Base-by-base conservation (phyloP, 192 early-diverging fungal species). In the Backusella luteola region DNA sequence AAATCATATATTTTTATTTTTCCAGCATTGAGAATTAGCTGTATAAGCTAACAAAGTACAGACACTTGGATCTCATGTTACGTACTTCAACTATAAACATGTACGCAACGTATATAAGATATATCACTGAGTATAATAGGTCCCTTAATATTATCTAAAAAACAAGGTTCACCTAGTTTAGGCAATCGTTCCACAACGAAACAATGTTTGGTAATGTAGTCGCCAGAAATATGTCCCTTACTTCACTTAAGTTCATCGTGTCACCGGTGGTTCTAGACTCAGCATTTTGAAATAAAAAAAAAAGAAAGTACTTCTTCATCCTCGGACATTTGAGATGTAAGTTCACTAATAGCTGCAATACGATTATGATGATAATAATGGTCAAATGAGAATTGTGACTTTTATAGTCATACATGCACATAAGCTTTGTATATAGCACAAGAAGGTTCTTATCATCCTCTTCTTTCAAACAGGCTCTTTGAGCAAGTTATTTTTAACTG, bases 201-300 rank as follows among this genome's bases (percentile, higher is more conserved):
- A 67, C 7, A 67, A 17, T 35, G 34, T 67, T 35, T 67, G n/a
- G n/a, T 38, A 15, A 23, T 35, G 35, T 67, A 19, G 35, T 36
- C n/a, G 7, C 15, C 34, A 69, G 38, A 36, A 69, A 69, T 69
- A 39, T 23, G 34, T 49, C 8, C 42, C 39, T 70, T 70, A 44
- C 9, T 71, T 49, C 42, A 44, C 21, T 14, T 14, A 44, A 26
- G 9, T 9, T 12, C 23, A 63, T 14, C 23, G 70, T 71, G 70
- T 71, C 15, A 71, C 70, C 42, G 70, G 6, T 17, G 34, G 70
- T 49, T 71, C 70, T 71, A 44, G 70, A 71, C 42, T 71, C 70
- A 71, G 19, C 17, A 46, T 34, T 29, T 71, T 42, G 53, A 56
- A 11, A 39, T 11, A 39, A 39, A 6, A 49, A 29, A 29, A 29